Conservation (phyloP, 2,329 filamentous ascomycete species). For the Chrysosporium queenslandicum region DNA sequence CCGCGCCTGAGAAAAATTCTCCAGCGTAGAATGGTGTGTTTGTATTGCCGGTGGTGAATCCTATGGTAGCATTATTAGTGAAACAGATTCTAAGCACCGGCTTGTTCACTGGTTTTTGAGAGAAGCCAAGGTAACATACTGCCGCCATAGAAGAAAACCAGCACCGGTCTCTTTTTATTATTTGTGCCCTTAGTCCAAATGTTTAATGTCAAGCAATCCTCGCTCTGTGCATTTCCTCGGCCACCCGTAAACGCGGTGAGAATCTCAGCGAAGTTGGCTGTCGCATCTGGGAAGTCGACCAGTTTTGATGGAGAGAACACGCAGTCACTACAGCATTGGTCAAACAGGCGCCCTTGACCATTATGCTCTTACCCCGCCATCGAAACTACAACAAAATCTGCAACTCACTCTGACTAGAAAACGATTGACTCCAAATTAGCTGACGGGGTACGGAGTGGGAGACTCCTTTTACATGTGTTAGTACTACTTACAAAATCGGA, state of each 20-base stretch:
- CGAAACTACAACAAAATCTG: no score
- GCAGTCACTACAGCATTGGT: not conserved
- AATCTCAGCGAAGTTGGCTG: slow-evolving; percentile 3
- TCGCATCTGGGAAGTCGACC: slow-evolving; percentile 10
- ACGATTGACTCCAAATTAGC: no score
- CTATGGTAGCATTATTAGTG: slow-evolving; percentile 17
- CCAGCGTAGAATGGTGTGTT: slow-evolving; percentile 9
- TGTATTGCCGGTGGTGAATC: slow-evolving; percentile 24
- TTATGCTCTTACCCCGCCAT: no score
- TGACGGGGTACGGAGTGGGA: no score
- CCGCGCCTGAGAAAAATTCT: slow-evolving; percentile 5
- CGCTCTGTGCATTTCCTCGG: slow-evolving; percentile 8
- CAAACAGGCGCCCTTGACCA: not conserved
- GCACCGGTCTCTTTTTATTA: slow-evolving; percentile 2
- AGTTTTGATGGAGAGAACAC: slow-evolving; percentile 3
- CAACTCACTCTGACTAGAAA: no score
- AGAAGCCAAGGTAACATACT: not conserved
- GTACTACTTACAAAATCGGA: slow-evolving; percentile 16
- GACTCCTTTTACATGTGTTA: no score
- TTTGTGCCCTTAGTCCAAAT: slow-evolving; percentile 7
- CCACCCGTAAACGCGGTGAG: slow-evolving; percentile 11
- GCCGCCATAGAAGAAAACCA: slow-evolving; percentile 13
- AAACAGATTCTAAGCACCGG: not conserved
- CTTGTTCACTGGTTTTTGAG: not conserved
- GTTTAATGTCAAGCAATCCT: slow-evolving; percentile 12